A percentile compares a stretch with the other conserved stretches of the same genome.
Evolutionary conservation across 805 yeast species (phyloP).

Genomic region (Pichia phayaonensis): DNA sequence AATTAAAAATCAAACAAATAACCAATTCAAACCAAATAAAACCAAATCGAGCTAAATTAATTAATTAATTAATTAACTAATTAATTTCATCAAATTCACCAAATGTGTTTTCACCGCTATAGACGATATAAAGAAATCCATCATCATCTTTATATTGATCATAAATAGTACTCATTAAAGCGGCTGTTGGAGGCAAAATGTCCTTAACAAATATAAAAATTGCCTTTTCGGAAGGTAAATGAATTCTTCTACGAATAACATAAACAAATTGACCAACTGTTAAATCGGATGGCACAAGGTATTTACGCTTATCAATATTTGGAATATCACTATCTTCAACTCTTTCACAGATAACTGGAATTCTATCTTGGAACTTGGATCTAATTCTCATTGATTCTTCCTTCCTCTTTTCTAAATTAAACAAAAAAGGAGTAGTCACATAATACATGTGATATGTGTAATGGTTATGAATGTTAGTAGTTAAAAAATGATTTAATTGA

Average conservation of each 20-base stretch:
- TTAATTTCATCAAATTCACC: conserved; percentile 39
- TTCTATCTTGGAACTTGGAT: conserved; percentile 81
- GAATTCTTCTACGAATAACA: conserved; percentile 92
- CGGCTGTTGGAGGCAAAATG: conserved; percentile 96
- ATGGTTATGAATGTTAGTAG: conserved; percentile 2
- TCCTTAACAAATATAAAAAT: conserved; percentile 96
- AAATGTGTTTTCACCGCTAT: conserved; percentile 97
- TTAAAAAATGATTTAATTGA: too few species aligned
- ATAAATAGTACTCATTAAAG: conserved; percentile 88
- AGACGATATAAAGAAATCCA: conserved; percentile 91
- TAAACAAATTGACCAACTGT: conserved; percentile 98
- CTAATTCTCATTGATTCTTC: conserved; percentile 90
- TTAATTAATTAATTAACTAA: background rate
- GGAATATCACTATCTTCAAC: conserved; percentile 95
- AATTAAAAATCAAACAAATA: background rate
- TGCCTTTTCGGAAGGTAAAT: conserved; percentile 95
- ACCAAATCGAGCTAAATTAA: too few species aligned
- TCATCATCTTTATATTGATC: conserved; percentile 97
- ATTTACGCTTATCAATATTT: conserved; percentile 94
- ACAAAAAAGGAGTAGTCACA: background rate
- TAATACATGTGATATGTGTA: background rate
- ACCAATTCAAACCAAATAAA: background rate
- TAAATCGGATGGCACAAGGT: conserved; percentile 90
- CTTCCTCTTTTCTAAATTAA: conserved; percentile 67
- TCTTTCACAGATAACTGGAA: conserved; percentile 95